Evolutionary conservation across 179 eudicot species (phyloP).

Genomic region (Spinacia oleracea): DNA sequence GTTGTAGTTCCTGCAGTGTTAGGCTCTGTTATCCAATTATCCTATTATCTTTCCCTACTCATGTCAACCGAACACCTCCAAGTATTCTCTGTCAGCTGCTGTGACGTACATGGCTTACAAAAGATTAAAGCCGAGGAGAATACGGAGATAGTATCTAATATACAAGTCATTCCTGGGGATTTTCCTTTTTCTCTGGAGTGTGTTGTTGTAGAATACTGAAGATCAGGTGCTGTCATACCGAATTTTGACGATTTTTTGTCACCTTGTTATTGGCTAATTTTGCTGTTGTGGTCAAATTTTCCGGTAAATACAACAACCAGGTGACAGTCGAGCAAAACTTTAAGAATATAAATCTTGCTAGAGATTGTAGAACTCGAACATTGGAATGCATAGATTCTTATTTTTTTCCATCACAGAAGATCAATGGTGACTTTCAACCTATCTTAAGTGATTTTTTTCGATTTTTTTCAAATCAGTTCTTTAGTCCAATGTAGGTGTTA

Average conservation of each 20-base stretch:
- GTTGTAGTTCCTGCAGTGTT: too few relatives aligned
- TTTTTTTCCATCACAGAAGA: too few relatives aligned
- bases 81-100: constrained; percentile 90
- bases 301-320: not conserved
- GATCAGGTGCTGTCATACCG: constrained; percentile 4
- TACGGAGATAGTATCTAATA: constrained; percentile 35
- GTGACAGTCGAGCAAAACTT: not conserved
- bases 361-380: not conserved
- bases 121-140: constrained; percentile 54
- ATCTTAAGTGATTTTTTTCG: too few relatives aligned
- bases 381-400: not conserved
- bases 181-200: not conserved
- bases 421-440: too few relatives aligned
- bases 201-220: not conserved
- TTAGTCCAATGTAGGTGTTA: not conserved
- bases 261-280: too few relatives aligned
- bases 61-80: constrained; percentile 39
- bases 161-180: not conserved
- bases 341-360: not conserved
- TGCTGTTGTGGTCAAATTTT: not conserved
- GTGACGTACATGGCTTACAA: constrained; percentile 84
- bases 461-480: not conserved
- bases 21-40: too few relatives aligned
- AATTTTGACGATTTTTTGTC: not conserved
- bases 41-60: too few relatives aligned